Evolutionary conservation across 148 eudicot species (phyloP), one percentile per base, ranked within the genome.

Genomic region (Arbutus unedo): DNA sequence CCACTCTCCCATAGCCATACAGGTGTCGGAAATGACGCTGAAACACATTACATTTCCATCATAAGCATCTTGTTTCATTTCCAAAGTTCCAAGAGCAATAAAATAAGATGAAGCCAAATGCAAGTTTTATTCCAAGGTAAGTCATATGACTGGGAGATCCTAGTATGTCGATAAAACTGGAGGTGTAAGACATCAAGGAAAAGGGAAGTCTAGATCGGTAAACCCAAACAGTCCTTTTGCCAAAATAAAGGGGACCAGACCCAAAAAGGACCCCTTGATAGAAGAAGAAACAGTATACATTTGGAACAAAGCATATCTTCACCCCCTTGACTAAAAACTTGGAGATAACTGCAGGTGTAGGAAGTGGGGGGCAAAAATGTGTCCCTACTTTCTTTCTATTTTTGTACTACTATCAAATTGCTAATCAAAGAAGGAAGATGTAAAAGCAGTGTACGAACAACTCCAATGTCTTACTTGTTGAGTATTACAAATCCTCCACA

Each of bases 1-100:
- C 99, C 99, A 96, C 78, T 96, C 98, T 91, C 89, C 93, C 99
- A 96, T 96, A 21, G 99, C 96, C 86, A 91, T 82, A 77, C 99
- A 96, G 1, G 99, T 93, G 85, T 96, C 98, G 9, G 93, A 87
- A 81, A 94, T 90, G 51, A 93, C 90, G 87, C 98, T 96, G 88
- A 55, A 86, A 84, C 50, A 83, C 64, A 80, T 44, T 8, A 51
- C 21, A 53, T 31, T 31, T 31, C 1, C 38, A 31, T 31, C 38
- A 31, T 48, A n/a, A 49, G 41, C 38, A 49, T 50, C 41, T 75
- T 14, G 19, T 75, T 23, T 21, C 6, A 21, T 8, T n/a, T 4
- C 31, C 10, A 4, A 48, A 21, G 16, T 50, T 45, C 6, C 6
- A 21, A 10, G n/a, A 50, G 51, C 41, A 0, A 56, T 21, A 75